phyloP scores from a whole-genome alignment of 1,139 yeast species.

The Pichia sp. region DNA sequence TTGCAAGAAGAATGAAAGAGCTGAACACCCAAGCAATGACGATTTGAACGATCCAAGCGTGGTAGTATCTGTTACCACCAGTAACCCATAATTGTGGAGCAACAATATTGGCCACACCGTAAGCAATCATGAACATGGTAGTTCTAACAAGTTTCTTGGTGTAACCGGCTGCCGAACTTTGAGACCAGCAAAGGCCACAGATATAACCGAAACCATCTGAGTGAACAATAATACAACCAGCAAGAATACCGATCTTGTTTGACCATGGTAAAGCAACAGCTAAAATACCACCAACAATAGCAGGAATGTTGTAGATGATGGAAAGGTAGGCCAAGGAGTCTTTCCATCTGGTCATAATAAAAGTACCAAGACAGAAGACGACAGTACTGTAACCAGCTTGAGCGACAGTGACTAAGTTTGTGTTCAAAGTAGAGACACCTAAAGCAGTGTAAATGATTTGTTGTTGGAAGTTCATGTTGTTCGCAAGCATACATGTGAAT shows the following conservation, averaged over 20 bases:
- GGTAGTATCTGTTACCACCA: conserved; percentile 24
- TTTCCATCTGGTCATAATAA: conserved; percentile 26
- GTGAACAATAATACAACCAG: conserved; percentile 38
- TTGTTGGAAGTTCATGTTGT: conserved; percentile 41
- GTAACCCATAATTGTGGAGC: conserved; percentile 46
- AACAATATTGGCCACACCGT: conserved; percentile 41
- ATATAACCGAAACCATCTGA: conserved; percentile 42
- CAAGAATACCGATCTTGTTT: conserved; percentile 42
- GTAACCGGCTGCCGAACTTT: conserved; percentile 37
- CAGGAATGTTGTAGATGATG: conserved; percentile 39
- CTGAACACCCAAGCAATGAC: conserved; percentile 43
- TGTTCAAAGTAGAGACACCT: conserved; percentile 38
- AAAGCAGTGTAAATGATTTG: conserved; percentile 36
- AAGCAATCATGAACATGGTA: conserved; percentile 39
- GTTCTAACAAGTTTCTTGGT: conserved; percentile 41
- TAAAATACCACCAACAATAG: conserved; percentile 44
- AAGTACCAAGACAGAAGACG: conserved; percentile 19
- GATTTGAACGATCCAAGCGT: conserved; percentile 54
- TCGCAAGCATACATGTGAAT: conserved; percentile 38
- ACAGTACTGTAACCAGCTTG: conserved; percentile 22
- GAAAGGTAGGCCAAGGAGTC: conserved; percentile 31
- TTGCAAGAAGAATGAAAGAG: conserved; percentile 38
- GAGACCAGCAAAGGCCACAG: conserved; percentile 38
- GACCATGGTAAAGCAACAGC: conserved; percentile 41
- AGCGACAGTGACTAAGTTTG: conserved; percentile 48